phyloP scores from a whole-genome alignment of 1,284 basidiomycete genomes.

The Ustilago loliicola region DNA sequence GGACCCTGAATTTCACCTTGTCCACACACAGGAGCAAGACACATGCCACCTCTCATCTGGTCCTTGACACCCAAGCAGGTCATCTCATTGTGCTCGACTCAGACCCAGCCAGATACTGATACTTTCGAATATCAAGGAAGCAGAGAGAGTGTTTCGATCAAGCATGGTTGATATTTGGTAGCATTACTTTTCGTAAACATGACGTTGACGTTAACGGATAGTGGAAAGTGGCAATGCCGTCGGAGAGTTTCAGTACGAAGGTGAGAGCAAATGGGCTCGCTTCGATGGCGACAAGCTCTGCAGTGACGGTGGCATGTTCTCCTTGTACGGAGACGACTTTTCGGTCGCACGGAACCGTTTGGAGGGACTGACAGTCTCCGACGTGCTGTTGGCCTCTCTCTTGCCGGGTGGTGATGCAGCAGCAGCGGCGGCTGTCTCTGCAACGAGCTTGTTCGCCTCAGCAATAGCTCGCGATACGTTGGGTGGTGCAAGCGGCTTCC shows the following conservation, averaged over 20 bases:
- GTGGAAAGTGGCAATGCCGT: slow-evolving; percentile 40
- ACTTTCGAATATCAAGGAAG: not conserved
- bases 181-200: not conserved
- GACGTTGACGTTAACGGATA: slow-evolving; percentile 16
- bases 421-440: slow-evolving; percentile 8
- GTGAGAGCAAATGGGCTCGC: slow-evolving; percentile 22
- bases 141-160: too few relatives aligned
- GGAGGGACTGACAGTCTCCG: slow-evolving; percentile 17
- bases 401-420: slow-evolving; percentile 24
- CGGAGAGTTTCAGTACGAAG: slow-evolving; percentile 23
- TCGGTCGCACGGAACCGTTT: slow-evolving; percentile 24
- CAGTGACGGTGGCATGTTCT: slow-evolving; percentile 27
- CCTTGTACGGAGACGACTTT: slow-evolving; percentile 27
- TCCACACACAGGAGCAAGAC: not conserved
- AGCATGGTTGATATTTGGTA: not conserved
- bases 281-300: slow-evolving; percentile 29
- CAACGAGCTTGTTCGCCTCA: slow-evolving; percentile 37
- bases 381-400: slow-evolving; percentile 11
- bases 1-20: not conserved
- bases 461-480: slow-evolving; percentile 42
- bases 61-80: not conserved
- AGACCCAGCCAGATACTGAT: not conserved
- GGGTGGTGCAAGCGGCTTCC: slow-evolving; percentile 45
- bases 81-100: not conserved
- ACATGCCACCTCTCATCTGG: not conserved